Conservation (phyloP, 768 basidiomycete genomes). For the Cyclocybe cylindracea region DNA sequence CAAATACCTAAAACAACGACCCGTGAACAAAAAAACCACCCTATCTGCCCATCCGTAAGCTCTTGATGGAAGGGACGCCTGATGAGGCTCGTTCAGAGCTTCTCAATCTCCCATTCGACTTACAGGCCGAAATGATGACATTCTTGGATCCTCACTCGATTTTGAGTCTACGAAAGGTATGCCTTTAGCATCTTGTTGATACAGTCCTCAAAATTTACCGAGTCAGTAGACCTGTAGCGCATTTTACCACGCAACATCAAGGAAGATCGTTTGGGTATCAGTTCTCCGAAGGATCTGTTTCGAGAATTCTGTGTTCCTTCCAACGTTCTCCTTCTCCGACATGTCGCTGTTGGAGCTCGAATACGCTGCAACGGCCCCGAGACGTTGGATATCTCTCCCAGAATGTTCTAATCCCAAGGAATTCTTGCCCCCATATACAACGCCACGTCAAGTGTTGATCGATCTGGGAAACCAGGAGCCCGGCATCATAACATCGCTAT, state of each 20-base stretch:
- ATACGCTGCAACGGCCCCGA: conserved; percentile 23
- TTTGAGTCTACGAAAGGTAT: conserved; percentile 3
- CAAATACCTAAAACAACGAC: too few species aligned
- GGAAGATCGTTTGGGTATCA: conserved; percentile 28
- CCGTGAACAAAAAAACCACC: too few species aligned
- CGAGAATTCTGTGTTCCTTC: conserved; percentile 15
- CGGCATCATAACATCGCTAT: conserved; percentile 6
- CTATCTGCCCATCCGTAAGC: too few species aligned
- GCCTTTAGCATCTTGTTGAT: neutral
- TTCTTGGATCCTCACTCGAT: conserved; percentile 6
- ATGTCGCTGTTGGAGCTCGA: conserved; percentile 27
- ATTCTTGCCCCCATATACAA: neutral
- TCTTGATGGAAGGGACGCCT: too few species aligned
- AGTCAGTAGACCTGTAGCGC: conserved; percentile 22
- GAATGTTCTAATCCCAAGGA: conserved; percentile 3
- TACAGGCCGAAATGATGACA: neutral
- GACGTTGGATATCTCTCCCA: conserved; percentile 17
- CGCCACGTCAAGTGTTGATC: neutral
- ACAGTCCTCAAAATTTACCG: neutral
- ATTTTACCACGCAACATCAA: conserved; percentile 16
- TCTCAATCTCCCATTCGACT: conserved; percentile 3
- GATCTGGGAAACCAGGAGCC: conserved; percentile 4
- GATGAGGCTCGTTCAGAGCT: too few species aligned
- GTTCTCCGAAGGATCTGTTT: conserved; percentile 22
- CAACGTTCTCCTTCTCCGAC: conserved; percentile 23